Evolutionary conservation across 805 yeast species (phyloP).

Genomic region (Sugiyamaella smithiae): DNA sequence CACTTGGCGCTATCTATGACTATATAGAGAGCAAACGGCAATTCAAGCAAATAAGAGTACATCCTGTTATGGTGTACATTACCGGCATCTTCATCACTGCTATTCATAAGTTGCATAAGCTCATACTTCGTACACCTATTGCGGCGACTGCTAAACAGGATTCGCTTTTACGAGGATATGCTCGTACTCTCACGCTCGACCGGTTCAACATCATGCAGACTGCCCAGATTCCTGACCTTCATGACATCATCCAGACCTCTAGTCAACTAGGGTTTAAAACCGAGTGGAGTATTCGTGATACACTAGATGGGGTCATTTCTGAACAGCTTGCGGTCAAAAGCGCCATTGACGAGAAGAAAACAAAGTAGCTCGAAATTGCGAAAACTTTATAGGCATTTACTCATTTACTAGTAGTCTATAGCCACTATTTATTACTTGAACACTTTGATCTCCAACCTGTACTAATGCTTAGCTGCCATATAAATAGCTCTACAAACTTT

Average conservation of each 20-base stretch:
- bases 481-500: too few species aligned
- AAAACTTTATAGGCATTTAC: too few species aligned
- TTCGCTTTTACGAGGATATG: slow-evolving; percentile 19
- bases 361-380: too few species aligned
- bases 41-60: slow-evolving; percentile 18
- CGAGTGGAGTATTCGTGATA: slow-evolving; percentile 25
- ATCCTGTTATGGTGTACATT: slow-evolving; percentile 25
- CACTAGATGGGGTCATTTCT: slow-evolving; percentile 23
- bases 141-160: slow-evolving; percentile 11
- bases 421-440: too few species aligned
- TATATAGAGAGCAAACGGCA: slow-evolving; percentile 17
- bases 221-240: slow-evolving; percentile 27
- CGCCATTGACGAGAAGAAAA: too few species aligned
- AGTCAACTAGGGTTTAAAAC: slow-evolving; percentile 22
- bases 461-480: too few species aligned
- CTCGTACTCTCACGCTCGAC: slow-evolving; percentile 25
- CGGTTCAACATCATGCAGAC: slow-evolving; percentile 28
- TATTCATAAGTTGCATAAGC: slow-evolving; percentile 9
- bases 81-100: slow-evolving; percentile 15
- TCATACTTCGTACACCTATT: slow-evolving; percentile 16
- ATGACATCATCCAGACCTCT: slow-evolving; percentile 19
- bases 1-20: slow-evolving; percentile 24
- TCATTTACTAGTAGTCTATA: too few species aligned
- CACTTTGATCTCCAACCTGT: too few species aligned
- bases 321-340: slow-evolving; percentile 15